phyloP scores from a whole-genome alignment of 148 eudicot genomes.

The Vaccinium macrocarpon region DNA sequence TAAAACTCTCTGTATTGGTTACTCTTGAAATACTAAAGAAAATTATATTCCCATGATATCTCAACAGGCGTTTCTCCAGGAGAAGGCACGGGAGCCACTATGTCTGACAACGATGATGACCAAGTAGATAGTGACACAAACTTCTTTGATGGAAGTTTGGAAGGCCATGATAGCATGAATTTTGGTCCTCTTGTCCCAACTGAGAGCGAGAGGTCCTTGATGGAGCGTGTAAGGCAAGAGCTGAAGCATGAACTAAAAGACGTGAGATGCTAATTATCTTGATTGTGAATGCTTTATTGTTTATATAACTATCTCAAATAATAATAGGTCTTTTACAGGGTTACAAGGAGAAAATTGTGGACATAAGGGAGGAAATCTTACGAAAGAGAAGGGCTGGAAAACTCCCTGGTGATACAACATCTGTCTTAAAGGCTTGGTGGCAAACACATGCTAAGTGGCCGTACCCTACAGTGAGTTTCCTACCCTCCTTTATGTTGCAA shows the following conservation, averaged over 20 bases:
- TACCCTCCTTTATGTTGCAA: not conserved
- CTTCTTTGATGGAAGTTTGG: slow-evolving; percentile 51
- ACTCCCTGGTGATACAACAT: slow-evolving; percentile 93
- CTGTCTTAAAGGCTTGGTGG: slow-evolving; percentile 94
- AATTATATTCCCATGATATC: not conserved
- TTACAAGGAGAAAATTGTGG: slow-evolving; percentile 89
- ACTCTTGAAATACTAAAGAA: not conserved
- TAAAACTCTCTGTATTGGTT: not conserved
- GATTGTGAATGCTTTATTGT: not conserved
- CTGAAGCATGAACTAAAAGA: slow-evolving; percentile 61
- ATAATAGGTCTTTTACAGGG: slow-evolving; percentile 37
- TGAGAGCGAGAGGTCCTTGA: slow-evolving; percentile 58
- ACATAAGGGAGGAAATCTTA: slow-evolving; percentile 87
- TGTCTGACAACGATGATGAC: slow-evolving; percentile 60
- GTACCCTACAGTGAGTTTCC: slow-evolving; percentile 72
- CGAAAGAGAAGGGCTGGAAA: slow-evolving; percentile 96
- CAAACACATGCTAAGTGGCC: slow-evolving; percentile 97
- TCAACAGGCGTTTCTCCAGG: slow-evolving; percentile 62
- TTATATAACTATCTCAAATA: not conserved
- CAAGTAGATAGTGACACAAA: slow-evolving; percentile 47
- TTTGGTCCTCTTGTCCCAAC: slow-evolving; percentile 64
- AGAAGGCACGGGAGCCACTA: slow-evolving; percentile 62
- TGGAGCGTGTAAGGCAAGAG: slow-evolving; percentile 73
- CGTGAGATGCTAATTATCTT: slow-evolving; percentile 24
- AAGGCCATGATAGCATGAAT: slow-evolving; percentile 48